phyloP scores from a whole-genome alignment of 371 early-diverging fungal species.

The Dipsacomyces acuminosporus region DNA sequence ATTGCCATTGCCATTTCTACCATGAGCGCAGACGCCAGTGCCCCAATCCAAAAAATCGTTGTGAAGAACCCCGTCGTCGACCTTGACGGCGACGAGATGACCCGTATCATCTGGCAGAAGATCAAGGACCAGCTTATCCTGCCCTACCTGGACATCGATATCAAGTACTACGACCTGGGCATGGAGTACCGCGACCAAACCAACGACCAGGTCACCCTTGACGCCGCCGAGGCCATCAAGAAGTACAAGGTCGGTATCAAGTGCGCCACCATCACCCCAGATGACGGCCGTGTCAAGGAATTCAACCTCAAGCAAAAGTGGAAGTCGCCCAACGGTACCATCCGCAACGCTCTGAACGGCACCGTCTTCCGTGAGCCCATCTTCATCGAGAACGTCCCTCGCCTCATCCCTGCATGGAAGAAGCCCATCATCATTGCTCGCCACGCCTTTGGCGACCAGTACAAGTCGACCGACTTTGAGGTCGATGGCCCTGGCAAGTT shows the following conservation, averaged over 20 bases:
- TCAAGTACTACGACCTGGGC: conserved; percentile 94
- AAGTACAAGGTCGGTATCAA: conserved; percentile 98
- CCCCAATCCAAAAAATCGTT: conserved; percentile 53
- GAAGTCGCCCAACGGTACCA: conserved; percentile 96
- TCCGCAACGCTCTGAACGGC: conserved; percentile 94
- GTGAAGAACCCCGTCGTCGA: conserved; percentile 82
- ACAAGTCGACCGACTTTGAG: conserved; percentile 92
- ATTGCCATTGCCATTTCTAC: not conserved
- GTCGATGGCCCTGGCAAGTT: conserved; percentile 85
- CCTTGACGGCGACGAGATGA: conserved; percentile 98
- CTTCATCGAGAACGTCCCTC: conserved; percentile 79
- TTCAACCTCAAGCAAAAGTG: conserved; percentile 94
- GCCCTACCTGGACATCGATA: conserved; percentile 86
- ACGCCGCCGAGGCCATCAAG: conserved; percentile 93
- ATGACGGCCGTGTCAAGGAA: conserved; percentile 92
- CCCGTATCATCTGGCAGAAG: conserved; percentile 90
- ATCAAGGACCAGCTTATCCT: conserved; percentile 93
- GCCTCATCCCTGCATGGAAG: conserved; percentile 91
- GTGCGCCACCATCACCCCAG: conserved; percentile 99
- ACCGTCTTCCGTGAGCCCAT: conserved; percentile 98
- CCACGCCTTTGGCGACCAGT: conserved; percentile 98
- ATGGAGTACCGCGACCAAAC: conserved; percentile 91
- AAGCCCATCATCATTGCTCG: conserved; percentile 94
- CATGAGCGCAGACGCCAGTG: conserved; percentile 41
- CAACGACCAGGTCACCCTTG: conserved; percentile 90